These are phyloP conservation scores for Vicia sativa DNA, from an alignment of 306 rosid species.

Conservation along the genomic window DNA sequence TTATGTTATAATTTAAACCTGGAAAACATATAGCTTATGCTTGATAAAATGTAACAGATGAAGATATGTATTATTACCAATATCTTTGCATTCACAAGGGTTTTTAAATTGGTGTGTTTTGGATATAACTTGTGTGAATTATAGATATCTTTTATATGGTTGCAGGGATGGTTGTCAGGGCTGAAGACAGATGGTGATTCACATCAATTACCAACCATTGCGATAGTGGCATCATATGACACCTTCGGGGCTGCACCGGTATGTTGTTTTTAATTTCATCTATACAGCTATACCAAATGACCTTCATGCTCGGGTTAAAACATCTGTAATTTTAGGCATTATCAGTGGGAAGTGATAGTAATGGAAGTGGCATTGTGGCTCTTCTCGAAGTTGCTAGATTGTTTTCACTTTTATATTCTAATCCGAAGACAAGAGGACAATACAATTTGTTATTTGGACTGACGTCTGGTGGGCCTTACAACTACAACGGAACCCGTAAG, in stretches of 20 bases:
- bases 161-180: constrained; percentile 98
- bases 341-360: constrained; percentile 98
- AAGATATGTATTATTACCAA: constrained; percentile 5
- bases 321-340: constrained; percentile 63
- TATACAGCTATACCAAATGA: constrained; percentile 26
- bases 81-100: constrained; percentile 13
- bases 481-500: constrained; percentile 97
- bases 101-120: constrained; percentile 29
- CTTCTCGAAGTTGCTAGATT: constrained; percentile 98
- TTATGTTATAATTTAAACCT: neutral
- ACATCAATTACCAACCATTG: constrained; percentile 93
- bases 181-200: constrained; percentile 82
- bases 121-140: constrained; percentile 33
- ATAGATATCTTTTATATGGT: constrained; percentile 41
- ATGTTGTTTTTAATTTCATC: constrained; percentile 42
- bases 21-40: constrained; percentile 25
- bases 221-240: constrained; percentile 97
- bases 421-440: constrained; percentile 93
- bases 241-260: constrained; percentile 99
- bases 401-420: constrained; percentile 90
- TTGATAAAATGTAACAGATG: constrained; percentile 27
- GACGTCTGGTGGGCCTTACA: constrained; percentile 97
- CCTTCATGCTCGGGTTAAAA: constrained; percentile 39
- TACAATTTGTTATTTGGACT: constrained; percentile 94
- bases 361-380: constrained; percentile 94